These are phyloP conservation scores for Cytospora chrysosperma DNA, from an alignment of 2,329 filamentous ascomycete species.

Conservation along the genomic window DNA sequence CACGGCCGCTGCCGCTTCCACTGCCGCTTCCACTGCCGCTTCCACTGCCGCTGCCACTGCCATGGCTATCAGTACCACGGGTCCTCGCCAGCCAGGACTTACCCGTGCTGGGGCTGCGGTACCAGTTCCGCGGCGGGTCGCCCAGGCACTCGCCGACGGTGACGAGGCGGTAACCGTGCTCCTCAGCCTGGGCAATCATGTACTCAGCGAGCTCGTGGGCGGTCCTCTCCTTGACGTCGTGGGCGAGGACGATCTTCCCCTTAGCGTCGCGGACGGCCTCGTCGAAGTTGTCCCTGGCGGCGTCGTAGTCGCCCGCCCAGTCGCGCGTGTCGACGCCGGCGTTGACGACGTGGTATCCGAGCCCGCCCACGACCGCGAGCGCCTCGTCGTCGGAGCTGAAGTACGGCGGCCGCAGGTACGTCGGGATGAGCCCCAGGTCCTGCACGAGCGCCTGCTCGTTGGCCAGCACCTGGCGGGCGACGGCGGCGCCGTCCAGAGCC, in stretches of 20 bases:
- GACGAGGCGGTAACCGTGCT: constrained; percentile 45
- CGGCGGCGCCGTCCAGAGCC: constrained; percentile 34
- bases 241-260: constrained; percentile 32
- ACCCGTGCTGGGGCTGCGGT: constrained; percentile 36
- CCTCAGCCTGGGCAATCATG: constrained; percentile 41
- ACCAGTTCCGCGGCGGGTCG: constrained; percentile 52
- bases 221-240: constrained; percentile 48
- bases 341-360: constrained; percentile 39
- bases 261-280: constrained; percentile 1
- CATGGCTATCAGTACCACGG: too few relatives aligned
- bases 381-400: constrained; percentile 10
- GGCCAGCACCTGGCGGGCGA: constrained; percentile 41
- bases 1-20: too few relatives aligned
- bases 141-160: constrained; percentile 57
- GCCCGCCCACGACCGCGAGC: constrained; percentile 26
- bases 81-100: neutral
- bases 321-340: constrained; percentile 29
- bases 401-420: constrained; percentile 28
- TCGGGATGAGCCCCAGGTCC: constrained; percentile 45
- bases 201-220: constrained; percentile 49
- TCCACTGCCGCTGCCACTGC: neutral
- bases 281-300: constrained; percentile 12
- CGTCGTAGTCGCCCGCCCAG: constrained; percentile 22
- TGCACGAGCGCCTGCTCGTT: constrained; percentile 46
- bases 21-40: too few relatives aligned